phyloP scores from a whole-genome alignment of 1,284 basidiomycete species.

The Vanrija sp. region DNA sequence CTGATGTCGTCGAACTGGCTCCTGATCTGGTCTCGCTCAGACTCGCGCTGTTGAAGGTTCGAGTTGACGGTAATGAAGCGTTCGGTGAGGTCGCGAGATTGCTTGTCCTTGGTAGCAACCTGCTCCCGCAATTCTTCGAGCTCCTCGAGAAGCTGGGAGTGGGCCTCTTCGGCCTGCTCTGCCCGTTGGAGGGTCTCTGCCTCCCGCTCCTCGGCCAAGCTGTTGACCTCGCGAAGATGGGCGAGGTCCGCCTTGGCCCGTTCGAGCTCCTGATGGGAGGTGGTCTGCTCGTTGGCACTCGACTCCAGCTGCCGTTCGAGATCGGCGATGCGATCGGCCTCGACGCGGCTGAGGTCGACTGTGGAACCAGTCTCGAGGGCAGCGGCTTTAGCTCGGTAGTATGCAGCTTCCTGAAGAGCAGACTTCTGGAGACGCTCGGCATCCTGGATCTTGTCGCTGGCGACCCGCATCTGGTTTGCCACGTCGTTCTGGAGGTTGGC shows the following conservation, averaged over 20 bases:
- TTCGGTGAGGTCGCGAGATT: slow-evolving; percentile 74
- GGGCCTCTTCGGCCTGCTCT: slow-evolving; percentile 74
- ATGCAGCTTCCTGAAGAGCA: slow-evolving; percentile 91
- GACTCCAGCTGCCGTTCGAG: slow-evolving; percentile 74
- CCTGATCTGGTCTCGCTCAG: slow-evolving; percentile 66
- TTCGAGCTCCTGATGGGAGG: slow-evolving; percentile 58
- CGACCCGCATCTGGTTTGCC: slow-evolving; percentile 51
- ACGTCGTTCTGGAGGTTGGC: slow-evolving; percentile 42
- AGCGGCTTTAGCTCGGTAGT: slow-evolving; percentile 87
- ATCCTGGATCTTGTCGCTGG: slow-evolving; percentile 73
- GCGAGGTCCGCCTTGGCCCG: slow-evolving; percentile 69
- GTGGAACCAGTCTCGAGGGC: slow-evolving; percentile 73
- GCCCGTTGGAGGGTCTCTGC: slow-evolving; percentile 76
- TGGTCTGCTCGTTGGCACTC: slow-evolving; percentile 63
- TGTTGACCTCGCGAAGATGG: slow-evolving; percentile 57
- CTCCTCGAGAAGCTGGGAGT: slow-evolving; percentile 65
- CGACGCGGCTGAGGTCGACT: slow-evolving; percentile 65
- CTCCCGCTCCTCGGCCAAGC: slow-evolving; percentile 75
- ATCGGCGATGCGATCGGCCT: slow-evolving; percentile 72
- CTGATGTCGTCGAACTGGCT: slow-evolving; percentile 68
- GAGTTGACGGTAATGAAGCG: slow-evolving; percentile 71
- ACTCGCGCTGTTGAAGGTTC: slow-evolving; percentile 70
- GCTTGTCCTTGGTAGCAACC: slow-evolving; percentile 61
- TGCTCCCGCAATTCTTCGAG: slow-evolving; percentile 70
- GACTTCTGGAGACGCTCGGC: slow-evolving; percentile 73